Base-by-base conservation (phyloP, 148 eudicot genomes). In the Fagopyrum homotropicum region DNA sequence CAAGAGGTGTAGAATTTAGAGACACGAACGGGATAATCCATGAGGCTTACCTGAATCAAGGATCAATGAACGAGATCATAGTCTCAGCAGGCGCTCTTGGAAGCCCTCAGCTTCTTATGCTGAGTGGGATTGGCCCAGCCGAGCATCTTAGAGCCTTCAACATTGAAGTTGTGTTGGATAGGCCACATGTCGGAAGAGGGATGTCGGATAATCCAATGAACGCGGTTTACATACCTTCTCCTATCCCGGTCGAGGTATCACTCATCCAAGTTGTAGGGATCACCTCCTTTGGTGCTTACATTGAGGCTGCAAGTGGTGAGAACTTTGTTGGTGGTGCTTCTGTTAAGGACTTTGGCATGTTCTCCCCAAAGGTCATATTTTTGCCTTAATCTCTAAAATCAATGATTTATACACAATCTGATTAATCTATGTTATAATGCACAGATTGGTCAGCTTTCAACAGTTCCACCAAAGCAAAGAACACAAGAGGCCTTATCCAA, bases 161-260 rank as follows among this genome's bases (percentile, higher is more conserved):
- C 77, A 90, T 94, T 0, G 78, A 79, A 0, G 81, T 94, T 19
- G 85, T 91, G 15, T 22, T 86, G 81, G 84, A 91, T 80, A 86
- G 88, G 80, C 89, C 89, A 45, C 55, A 72, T 51, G 89, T 94
- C 66, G 98, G 98, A 4, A 95, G 87, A 45, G 89, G 89, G 30
- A 90, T 94, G 98, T 69, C 86, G 0, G 98, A 94, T 64, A 94
- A 94, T 77, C 97, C 98, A 4, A 91, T 94, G 97, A 94, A 90
- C 73, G 91, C 97, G 2, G 64, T 94, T 2, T 91, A 84, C 68
- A 54, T 94, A 22, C 97, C 97, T 4, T 94, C 98, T 71, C 98
- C 97, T 14, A 45, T 75, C 0, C 93, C 91, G 6, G 92, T 90
- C 0, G 97, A 94, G 79, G 90, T 90, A 4, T 94, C 98, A 0